A percentile compares a stretch with the other conserved stretches of the same genome.
Evolutionary conservation across 2,329 filamentous ascomycete genomes (phyloP).

Genomic region (Lachnellula arida): DNA sequence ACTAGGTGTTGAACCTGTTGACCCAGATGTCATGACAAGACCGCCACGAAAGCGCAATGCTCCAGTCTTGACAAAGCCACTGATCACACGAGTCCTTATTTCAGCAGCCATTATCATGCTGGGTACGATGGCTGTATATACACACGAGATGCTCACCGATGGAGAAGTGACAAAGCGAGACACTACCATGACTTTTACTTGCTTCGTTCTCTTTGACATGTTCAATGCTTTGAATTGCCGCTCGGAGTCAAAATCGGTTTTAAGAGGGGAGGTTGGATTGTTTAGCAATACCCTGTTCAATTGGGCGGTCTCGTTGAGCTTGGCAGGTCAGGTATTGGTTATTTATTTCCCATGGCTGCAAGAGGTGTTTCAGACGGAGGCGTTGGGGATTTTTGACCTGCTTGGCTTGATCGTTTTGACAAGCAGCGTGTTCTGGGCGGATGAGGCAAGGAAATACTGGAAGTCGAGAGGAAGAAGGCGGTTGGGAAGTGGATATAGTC

Average conservation of each 20-base stretch:
- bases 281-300: slow-evolving; percentile 94
- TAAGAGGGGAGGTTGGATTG: slow-evolving; percentile 77
- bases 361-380: slow-evolving; percentile 92
- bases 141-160: slow-evolving; percentile 82
- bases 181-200: slow-evolving; percentile 99
- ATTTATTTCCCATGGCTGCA: slow-evolving; percentile 95
- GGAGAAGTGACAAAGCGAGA: slow-evolving; percentile 84
- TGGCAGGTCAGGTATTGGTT: slow-evolving; percentile 82
- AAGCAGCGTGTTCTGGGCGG: slow-evolving; percentile 91
- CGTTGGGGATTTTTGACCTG: slow-evolving; percentile 69
- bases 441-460: slow-evolving; percentile 83
- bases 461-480: slow-evolving; percentile 52
- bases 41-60: slow-evolving; percentile 84
- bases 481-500: slow-evolving; percentile 58
- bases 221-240: slow-evolving; percentile 95
- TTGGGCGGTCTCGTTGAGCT: slow-evolving; percentile 81
- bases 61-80: slow-evolving; percentile 78
- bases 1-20: slow-evolving; percentile 89
- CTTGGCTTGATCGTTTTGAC: slow-evolving; percentile 68
- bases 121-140: slow-evolving; percentile 87
- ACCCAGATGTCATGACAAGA: slow-evolving; percentile 87
- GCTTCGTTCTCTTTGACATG: slow-evolving; percentile 99
- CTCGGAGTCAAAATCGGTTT: slow-evolving; percentile 82
- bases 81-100: slow-evolving; percentile 80
- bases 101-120: slow-evolving; percentile 87